Conservation (phyloP, 345 rosid genomes). For the Atalantia buxifolia region DNA sequence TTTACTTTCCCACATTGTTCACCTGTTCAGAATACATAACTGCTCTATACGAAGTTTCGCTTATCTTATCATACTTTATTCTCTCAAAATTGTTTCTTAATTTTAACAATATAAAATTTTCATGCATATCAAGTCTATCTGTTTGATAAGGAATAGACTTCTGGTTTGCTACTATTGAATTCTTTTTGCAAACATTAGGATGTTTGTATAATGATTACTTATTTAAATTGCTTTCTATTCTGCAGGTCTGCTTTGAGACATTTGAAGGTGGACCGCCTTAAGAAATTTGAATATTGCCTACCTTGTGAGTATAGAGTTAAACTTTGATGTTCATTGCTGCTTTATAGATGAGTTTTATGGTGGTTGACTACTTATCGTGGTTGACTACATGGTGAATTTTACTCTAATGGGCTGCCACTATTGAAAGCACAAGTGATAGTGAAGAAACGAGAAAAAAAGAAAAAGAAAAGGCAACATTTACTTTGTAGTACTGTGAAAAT, state of each 20-base stretch:
- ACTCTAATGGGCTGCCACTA: background rate
- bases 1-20: background rate
- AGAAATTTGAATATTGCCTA: conserved; percentile 88
- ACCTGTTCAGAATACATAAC: background rate
- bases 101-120: background rate
- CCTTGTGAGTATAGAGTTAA: conserved; percentile 74
- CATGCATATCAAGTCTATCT: background rate
- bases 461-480: background rate
- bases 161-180: background rate
- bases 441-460: background rate
- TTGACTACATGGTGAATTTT: background rate
- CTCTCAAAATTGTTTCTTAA: background rate
- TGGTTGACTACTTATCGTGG: background rate
- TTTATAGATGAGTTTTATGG: background rate
- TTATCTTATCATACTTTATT: background rate
- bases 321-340: background rate
- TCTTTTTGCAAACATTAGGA: background rate
- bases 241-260: conserved; percentile 89
- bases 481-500: background rate
- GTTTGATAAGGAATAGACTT: background rate
- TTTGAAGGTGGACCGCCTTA: conserved; percentile 80
- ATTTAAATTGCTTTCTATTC: conserved; percentile 16
- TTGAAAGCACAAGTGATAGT: background rate
- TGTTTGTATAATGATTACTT: background rate
- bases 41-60: background rate